These are phyloP conservation scores for Haplosporangium sp. DNA, from an alignment of 371 early-diverging fungal species.

Conservation along the genomic window DNA sequence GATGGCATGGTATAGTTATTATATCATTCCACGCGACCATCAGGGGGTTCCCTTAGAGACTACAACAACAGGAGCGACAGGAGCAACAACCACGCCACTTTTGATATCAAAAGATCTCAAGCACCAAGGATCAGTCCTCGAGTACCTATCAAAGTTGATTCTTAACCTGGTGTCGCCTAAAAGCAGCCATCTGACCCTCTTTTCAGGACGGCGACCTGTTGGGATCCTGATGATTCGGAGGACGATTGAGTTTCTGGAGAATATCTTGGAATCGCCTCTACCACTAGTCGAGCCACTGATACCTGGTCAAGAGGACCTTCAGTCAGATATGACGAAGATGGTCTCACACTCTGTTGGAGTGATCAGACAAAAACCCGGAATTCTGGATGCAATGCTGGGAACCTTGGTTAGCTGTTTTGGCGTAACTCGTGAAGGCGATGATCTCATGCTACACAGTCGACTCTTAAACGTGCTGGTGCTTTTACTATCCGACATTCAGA, in stretches of 20 bases:
- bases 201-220: slow-evolving; percentile 19
- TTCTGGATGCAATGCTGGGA: slow-evolving; percentile 44
- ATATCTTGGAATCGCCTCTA: slow-evolving; percentile 15
- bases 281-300: neutral
- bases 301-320: neutral
- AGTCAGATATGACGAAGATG: neutral
- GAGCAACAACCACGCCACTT: neutral
- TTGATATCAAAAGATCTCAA: slow-evolving; percentile 4
- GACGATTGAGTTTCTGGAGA: slow-evolving; percentile 43
- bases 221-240: slow-evolving; percentile 29
- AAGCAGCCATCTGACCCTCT: slow-evolving; percentile 9
- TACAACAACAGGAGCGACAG: neutral
- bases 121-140: slow-evolving; percentile 18
- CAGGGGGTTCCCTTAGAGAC: neutral
- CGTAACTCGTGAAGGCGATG: slow-evolving; percentile 8
- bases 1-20: slow-evolving; percentile 45
- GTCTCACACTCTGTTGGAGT: slow-evolving; percentile 17
- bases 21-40: slow-evolving; percentile 18
- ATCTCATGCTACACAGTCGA: slow-evolving; percentile 7
- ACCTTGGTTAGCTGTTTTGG: slow-evolving; percentile 11
- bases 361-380: slow-evolving; percentile 19
- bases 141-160: slow-evolving; percentile 33
- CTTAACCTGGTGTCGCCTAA: slow-evolving; percentile 20
- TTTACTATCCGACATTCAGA: slow-evolving; percentile 16
- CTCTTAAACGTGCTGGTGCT: slow-evolving; percentile 19